Percentiles rank a stretch among this genome's conserved stretches.
phyloP scores from a whole-genome alignment of 768 basidiomycete species.

The Termitomyces sp. region DNA sequence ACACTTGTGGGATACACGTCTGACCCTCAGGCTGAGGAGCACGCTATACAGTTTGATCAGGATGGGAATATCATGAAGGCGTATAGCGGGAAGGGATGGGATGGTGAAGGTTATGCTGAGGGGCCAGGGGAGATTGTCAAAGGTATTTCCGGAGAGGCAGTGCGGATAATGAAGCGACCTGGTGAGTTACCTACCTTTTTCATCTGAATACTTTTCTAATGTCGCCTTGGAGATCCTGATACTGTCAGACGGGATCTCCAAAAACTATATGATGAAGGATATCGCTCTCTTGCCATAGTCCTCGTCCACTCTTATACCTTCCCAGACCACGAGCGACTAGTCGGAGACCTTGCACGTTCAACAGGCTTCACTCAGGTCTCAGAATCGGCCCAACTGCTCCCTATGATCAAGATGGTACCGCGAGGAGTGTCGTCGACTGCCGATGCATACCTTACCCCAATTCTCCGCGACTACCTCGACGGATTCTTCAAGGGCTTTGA shows the following conservation, averaged over 20 bases:
- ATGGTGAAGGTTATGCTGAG: constrained; percentile 62
- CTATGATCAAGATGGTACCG: constrained; percentile 95
- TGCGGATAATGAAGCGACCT: constrained; percentile 73
- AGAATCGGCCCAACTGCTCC: constrained; percentile 79
- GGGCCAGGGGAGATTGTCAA: constrained; percentile 75
- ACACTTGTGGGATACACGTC: constrained; percentile 92
- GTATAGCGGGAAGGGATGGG: constrained; percentile 77
- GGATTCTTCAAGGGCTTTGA: constrained; percentile 92
- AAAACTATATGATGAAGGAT: constrained; percentile 72
- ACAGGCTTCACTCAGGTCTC: constrained; percentile 91
- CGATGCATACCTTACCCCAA: constrained; percentile 93
- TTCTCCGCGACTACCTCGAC: constrained; percentile 77
- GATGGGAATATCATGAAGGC: constrained; percentile 59
- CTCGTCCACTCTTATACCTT: constrained; percentile 91
- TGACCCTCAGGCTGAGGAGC: constrained; percentile 74
- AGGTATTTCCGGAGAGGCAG: constrained; percentile 87
- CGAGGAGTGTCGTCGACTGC: constrained; percentile 90
- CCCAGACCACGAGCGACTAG: constrained; percentile 73
- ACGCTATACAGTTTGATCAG: constrained; percentile 73
- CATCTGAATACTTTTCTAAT: constrained; percentile 2
- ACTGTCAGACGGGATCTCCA: constrained; percentile 57
- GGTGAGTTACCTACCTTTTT: constrained; percentile 30
- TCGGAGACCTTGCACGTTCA: constrained; percentile 69
- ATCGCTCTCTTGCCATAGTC: constrained; percentile 84
- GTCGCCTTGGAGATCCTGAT: constrained; percentile 37